Base-by-base conservation (phyloP, 2,329 filamentous ascomycete species). In the Ophiostoma sp. region DNA sequence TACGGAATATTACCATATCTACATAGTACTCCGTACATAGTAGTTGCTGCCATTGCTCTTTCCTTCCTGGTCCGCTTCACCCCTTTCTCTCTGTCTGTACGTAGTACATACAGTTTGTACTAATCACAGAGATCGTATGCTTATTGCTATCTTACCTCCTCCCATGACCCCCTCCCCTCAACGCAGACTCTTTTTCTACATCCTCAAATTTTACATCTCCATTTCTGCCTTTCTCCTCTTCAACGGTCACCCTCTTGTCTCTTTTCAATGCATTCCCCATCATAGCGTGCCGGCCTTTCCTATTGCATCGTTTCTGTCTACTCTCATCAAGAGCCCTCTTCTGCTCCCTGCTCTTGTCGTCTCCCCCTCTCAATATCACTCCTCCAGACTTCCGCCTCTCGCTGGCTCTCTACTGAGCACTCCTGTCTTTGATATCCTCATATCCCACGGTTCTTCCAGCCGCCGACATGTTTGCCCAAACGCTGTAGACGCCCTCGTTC, bases 401-500 rank as follows among this genome's bases (percentile, higher is more conserved):
- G 48, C n/a, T n/a, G 44, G 44, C 15, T 54, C n/a, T 54, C 48
- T 48, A 48, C 41, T 8, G 15, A 48, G 2, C 20, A 54, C n/a
- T 54, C n/a, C 41, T 17, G 5, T 23, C 7, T 54, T 7, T 54
- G 20, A 54, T 57, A 23, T 57, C 23, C 52, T 57, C 52, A 31
- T 27, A 57, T 27, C 52, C 23, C 10, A 57, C 17, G 52, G n/a
- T 57, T n/a, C 52, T 57, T 13, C 57, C 27, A 62, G 57, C 57
- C 57, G 57, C 57, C 57, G 57, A 33, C 57, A 62, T 62, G 57
- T 13, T 62, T 3, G 27, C 27, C 57, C 27, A 62, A 62, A 33
- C 57, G 57, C 57, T 62, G 57, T 62, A 62, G 57, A 62, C 57
- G 57, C 41, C 52, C 31, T 57, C 33, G 33, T 36, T 69, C n/a